Conservation (phyloP, 352 stramenopile genomes). For the Pythium scleroteichum region DNA sequence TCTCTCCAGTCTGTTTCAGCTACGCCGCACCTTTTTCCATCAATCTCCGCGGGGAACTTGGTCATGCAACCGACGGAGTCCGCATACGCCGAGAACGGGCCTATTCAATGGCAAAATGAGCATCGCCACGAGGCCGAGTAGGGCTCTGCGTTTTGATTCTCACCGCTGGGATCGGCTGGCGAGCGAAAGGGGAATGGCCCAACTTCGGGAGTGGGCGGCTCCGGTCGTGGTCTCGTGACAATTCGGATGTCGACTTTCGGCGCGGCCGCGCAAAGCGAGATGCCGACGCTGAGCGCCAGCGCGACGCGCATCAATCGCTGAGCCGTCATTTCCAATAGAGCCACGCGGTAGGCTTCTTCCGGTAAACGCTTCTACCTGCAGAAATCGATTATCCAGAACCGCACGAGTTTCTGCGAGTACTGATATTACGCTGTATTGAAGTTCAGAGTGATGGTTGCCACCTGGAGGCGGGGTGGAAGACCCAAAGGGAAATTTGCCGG, state of each 20-base stretch:
- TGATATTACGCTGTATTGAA: conserved; percentile 10
- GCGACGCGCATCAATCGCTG: conserved; percentile 4
- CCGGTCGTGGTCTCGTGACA: conserved; percentile 36
- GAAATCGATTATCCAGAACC: conserved; percentile 2
- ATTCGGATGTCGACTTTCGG: conserved; percentile 69
- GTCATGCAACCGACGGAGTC: conserved; percentile 40
- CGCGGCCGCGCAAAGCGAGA: conserved; percentile 35
- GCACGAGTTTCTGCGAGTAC: neutral
- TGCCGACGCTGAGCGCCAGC: conserved; percentile 24
- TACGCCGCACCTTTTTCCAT: conserved; percentile 40
- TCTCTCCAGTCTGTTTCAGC: neutral
- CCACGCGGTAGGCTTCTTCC: neutral
- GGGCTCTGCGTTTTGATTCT: conserved; percentile 9
- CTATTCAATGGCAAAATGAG: conserved; percentile 41
- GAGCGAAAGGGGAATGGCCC: conserved; percentile 49
- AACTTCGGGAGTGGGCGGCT: conserved; percentile 9
- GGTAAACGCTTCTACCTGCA: neutral
- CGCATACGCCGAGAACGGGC: conserved; percentile 15
- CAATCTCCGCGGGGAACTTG: conserved; percentile 42
- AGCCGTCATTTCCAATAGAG: conserved; percentile 8
- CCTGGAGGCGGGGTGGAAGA: neutral
- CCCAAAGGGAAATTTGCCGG: conserved; percentile 16
- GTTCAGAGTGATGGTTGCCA: conserved; percentile 15
- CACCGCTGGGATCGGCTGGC: conserved; percentile 42
- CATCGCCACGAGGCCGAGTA: neutral